A percentile compares a stretch with the other conserved stretches of the same genome.
phyloP scores from a whole-genome alignment of 768 basidiomycete species.

The Leccinum uliginosum region DNA sequence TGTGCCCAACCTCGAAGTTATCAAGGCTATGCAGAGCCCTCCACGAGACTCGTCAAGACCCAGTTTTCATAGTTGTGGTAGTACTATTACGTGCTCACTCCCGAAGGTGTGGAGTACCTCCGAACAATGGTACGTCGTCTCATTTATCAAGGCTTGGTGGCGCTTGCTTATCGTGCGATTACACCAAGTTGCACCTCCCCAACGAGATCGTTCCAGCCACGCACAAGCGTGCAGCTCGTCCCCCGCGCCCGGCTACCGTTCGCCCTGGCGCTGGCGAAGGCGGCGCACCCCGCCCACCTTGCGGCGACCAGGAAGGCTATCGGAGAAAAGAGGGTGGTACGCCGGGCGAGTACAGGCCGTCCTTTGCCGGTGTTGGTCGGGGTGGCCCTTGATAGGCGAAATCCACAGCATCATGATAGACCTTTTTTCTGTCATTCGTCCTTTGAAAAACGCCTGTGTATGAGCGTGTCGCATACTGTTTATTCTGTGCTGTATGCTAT shows the following conservation, averaged over 20 bases:
- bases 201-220: slow-evolving; percentile 94
- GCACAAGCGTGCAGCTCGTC: slow-evolving; percentile 93
- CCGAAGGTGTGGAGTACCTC: slow-evolving; percentile 96
- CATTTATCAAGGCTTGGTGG: not conserved
- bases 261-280: slow-evolving; percentile 70
- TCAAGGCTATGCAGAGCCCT: slow-evolving; percentile 67
- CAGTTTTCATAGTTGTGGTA: slow-evolving; percentile 99
- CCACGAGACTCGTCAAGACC: slow-evolving; percentile 90
- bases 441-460: too few relatives aligned
- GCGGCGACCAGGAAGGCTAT: slow-evolving; percentile 88
- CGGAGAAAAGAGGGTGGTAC: slow-evolving; percentile 82
- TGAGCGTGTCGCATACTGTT: too few relatives aligned
- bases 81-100: slow-evolving; percentile 97
- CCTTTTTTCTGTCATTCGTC: too few relatives aligned
- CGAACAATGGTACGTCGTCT: slow-evolving; percentile 63
- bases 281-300: slow-evolving; percentile 49
- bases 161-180: not conserved
- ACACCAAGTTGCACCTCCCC: slow-evolving; percentile 82
- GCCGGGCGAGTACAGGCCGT: slow-evolving; percentile 83
- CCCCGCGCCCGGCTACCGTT: slow-evolving; percentile 73
- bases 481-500: too few relatives aligned
- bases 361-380: slow-evolving; percentile 85
- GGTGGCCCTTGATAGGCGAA: slow-evolving; percentile 58
- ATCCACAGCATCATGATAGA: too few relatives aligned
- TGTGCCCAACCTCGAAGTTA: slow-evolving; percentile 64